Conservation (phyloP, 345 rosid species). For the Arabidopsis arenosa region DNA sequence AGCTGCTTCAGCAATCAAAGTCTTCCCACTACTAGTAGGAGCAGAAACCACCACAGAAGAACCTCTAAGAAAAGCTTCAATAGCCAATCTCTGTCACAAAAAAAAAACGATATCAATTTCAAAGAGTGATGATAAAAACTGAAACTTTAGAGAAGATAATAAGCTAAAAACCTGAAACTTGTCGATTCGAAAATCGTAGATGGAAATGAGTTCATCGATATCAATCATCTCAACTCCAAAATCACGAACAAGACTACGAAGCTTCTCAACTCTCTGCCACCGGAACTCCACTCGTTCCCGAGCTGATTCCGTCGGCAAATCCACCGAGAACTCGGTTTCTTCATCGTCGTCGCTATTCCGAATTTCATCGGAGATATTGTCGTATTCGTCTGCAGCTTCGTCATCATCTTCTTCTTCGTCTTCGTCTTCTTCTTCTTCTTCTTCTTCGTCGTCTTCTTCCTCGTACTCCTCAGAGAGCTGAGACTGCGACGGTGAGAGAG, state of each 20-base stretch:
- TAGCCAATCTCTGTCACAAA: slow-evolving; percentile 76
- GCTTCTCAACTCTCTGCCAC: slow-evolving; percentile 80
- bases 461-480: slow-evolving; percentile 69
- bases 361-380: slow-evolving; percentile 48
- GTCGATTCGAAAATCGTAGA: slow-evolving; percentile 86
- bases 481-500: slow-evolving; percentile 56
- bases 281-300: slow-evolving; percentile 55
- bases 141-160: not conserved
- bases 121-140: not conserved
- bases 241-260: slow-evolving; percentile 65
- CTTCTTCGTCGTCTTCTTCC: slow-evolving; percentile 53
- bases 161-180: slow-evolving; percentile 76
- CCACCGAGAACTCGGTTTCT: slow-evolving; percentile 54
- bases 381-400: slow-evolving; percentile 62
- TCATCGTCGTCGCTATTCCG: slow-evolving; percentile 52
- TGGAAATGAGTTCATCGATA: slow-evolving; percentile 72
- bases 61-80: slow-evolving; percentile 80
- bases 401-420: slow-evolving; percentile 63
- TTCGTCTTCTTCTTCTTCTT: slow-evolving; percentile 50
- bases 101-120: too few species aligned
- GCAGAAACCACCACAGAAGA: slow-evolving; percentile 96
- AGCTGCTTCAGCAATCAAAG: slow-evolving; percentile 96
- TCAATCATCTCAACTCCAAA: slow-evolving; percentile 79
- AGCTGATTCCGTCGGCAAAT: slow-evolving; percentile 44
- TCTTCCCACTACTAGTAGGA: slow-evolving; percentile 96